These are phyloP conservation scores for Hexamita inflata DNA, from an alignment of 208 protist species.

Conservation along the genomic window DNA sequence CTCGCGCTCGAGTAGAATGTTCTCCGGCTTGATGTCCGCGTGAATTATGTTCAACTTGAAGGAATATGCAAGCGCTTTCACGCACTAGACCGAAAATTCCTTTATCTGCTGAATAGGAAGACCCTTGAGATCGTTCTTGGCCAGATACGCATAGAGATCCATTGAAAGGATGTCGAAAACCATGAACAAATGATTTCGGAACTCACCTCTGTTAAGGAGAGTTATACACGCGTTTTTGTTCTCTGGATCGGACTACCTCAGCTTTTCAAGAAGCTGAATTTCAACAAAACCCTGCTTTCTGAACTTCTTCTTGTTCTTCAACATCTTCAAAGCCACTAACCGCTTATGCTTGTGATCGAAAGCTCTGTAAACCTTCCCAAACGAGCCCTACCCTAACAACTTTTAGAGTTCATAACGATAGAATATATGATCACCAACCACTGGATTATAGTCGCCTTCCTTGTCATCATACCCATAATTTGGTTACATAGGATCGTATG, in stretches of 20 bases:
- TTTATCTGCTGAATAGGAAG: conserved; percentile 52
- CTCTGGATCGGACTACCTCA: conserved; percentile 14
- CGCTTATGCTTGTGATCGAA: conserved; percentile 32
- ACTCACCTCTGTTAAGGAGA: conserved; percentile 35
- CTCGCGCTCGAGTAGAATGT: conserved; percentile 59
- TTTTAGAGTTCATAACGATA: conserved; percentile 62
- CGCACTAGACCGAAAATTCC: conserved; percentile 42
- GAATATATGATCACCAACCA: conserved; percentile 66
- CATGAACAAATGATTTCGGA: conserved; percentile 50
- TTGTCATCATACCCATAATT: conserved; percentile 75
- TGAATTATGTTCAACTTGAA: conserved; percentile 43
- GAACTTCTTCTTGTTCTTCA: conserved; percentile 48
- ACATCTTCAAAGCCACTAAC: conserved; percentile 40
- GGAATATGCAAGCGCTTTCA: conserved; percentile 28
- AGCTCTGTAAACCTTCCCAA: conserved; percentile 68
- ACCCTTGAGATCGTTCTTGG: conserved; percentile 55
- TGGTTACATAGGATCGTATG: conserved; percentile 17
- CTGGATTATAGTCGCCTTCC: conserved; percentile 63
- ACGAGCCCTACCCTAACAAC: conserved; percentile 63
- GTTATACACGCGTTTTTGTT: conserved; percentile 13
- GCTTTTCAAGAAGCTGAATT: conserved; percentile 36
- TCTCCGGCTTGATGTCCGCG: conserved; percentile 59
- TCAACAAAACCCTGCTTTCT: conserved; percentile 40
- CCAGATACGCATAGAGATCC: conserved; percentile 71
- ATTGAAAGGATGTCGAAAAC: conserved; percentile 62